A percentile compares a stretch with the other conserved stretches of the same genome.
Conservation (phyloP, 495 filamentous ascomycete genomes). For the Aspergillus incahuasiensis region DNA sequence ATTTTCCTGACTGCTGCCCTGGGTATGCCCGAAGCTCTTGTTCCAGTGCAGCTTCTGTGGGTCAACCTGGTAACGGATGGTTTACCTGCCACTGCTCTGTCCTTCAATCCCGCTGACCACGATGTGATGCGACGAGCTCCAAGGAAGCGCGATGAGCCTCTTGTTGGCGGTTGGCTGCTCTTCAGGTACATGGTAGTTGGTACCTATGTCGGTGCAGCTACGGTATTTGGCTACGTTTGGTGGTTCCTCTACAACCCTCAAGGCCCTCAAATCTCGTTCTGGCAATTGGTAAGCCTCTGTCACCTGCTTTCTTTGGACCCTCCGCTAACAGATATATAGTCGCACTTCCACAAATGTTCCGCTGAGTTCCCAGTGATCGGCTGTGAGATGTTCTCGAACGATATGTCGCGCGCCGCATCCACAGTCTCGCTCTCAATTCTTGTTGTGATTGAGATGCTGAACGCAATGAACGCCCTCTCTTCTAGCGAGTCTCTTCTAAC, state of each 20-base stretch:
- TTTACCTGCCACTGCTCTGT: slow-evolving; percentile 91
- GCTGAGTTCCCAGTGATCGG: slow-evolving; percentile 84
- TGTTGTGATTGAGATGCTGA: slow-evolving; percentile 99
- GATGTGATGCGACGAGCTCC: slow-evolving; percentile 95
- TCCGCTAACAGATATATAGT: slow-evolving; percentile 36
- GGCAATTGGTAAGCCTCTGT: slow-evolving; percentile 60
- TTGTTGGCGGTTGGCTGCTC: slow-evolving; percentile 94
- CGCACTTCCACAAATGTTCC: slow-evolving; percentile 91
- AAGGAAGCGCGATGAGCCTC: slow-evolving; percentile 82
- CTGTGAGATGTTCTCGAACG: slow-evolving; percentile 88
- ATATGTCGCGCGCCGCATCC: slow-evolving; percentile 88
- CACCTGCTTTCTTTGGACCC: background rate
- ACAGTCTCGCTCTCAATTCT: slow-evolving; percentile 88
- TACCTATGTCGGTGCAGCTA: slow-evolving; percentile 89
- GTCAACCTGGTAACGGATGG: slow-evolving; percentile 99
- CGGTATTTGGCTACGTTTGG: slow-evolving; percentile 97
- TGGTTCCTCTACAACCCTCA: slow-evolving; percentile 97
- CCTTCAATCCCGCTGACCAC: slow-evolving; percentile 95
- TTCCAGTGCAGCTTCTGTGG: slow-evolving; percentile 97
- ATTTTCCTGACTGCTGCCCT: slow-evolving; percentile 97
- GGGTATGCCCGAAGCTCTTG: slow-evolving; percentile 96
- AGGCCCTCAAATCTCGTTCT: slow-evolving; percentile 90
- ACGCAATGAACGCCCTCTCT: slow-evolving; percentile 97
- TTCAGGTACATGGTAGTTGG: slow-evolving; percentile 98
- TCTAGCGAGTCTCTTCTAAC: slow-evolving; percentile 93